These are phyloP conservation scores for Paraphaeosphaeria minitans DNA, from an alignment of 2,329 filamentous ascomycete species.

Conservation along the genomic window DNA sequence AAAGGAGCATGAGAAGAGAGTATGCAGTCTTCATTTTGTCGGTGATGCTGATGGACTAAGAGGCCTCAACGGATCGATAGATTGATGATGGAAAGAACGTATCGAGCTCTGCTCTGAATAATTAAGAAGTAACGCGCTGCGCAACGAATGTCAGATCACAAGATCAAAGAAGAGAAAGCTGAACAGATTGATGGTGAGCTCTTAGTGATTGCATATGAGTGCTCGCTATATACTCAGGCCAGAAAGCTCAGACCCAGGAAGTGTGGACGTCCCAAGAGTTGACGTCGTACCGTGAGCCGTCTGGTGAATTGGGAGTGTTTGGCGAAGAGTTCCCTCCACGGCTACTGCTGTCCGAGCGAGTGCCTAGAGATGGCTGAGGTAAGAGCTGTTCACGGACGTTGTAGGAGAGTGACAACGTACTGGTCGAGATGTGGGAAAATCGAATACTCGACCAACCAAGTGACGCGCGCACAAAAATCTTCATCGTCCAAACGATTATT, in stretches of 20 bases:
- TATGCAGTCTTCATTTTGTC: conserved; percentile 34
- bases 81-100: conserved; percentile 17
- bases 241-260: conserved; percentile 13
- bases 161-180: conserved; percentile 12
- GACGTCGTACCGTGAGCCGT: conserved; percentile 12
- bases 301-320: conserved; percentile 21
- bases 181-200: conserved; percentile 3
- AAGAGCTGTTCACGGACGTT: background rate
- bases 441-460: conserved; percentile 18
- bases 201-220: conserved; percentile 2
- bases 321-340: conserved; percentile 13
- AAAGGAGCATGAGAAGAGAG: conserved; percentile 29
- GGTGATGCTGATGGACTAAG: background rate
- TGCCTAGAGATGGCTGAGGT: conserved; percentile 5
- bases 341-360: background rate
- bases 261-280: conserved; percentile 10
- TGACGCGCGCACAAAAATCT: background rate
- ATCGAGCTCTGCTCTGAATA: conserved; percentile 29
- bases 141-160: conserved; percentile 22
- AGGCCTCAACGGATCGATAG: conserved; percentile 6
- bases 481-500: background rate
- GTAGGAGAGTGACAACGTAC: background rate
- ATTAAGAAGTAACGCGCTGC: conserved; percentile 32
- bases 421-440: conserved; percentile 4
- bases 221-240: conserved; percentile 13